phyloP scores from a whole-genome alignment of 768 basidiomycete genomes.

The Rhodosporidiobolus sp. region DNA sequence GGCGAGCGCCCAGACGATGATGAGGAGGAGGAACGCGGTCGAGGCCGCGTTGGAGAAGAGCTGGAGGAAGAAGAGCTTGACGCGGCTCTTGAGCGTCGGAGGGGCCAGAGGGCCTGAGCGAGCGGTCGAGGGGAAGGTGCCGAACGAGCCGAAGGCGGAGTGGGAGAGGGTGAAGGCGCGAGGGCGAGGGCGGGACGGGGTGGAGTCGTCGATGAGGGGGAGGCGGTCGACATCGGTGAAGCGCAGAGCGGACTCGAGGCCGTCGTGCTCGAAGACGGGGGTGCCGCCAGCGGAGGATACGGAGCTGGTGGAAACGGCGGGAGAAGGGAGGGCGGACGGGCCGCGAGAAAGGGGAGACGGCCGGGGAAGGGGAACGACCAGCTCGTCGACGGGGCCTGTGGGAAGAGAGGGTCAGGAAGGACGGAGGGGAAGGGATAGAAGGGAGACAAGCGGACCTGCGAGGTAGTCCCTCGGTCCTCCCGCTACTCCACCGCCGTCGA shows the following conservation, averaged over 20 bases:
- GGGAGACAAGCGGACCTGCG: neutral
- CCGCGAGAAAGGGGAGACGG: constrained; percentile 28
- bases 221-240: constrained; percentile 7
- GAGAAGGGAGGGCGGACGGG: constrained; percentile 23
- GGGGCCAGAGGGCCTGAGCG: constrained; percentile 34
- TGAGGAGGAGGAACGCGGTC: constrained; percentile 51
- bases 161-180: constrained; percentile 40
- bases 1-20: constrained; percentile 53
- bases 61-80: constrained; percentile 49
- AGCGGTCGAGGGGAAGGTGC: constrained; percentile 36
- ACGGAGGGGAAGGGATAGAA: neutral
- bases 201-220: constrained; percentile 37
- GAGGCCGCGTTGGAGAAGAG: constrained; percentile 50
- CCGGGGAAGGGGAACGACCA: constrained; percentile 24
- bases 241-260: neutral
- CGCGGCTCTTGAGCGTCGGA: constrained; percentile 30
- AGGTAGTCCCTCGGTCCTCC: constrained; percentile 30
- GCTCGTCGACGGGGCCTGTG: constrained; percentile 29
- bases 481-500: neutral
- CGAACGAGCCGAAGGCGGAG: constrained; percentile 38
- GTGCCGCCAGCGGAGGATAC: neutral
- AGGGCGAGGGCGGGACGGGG: constrained; percentile 39
- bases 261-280: neutral
- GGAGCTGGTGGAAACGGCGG: constrained; percentile 18
- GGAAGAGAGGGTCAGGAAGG: neutral